Evolutionary conservation across 176 grass and related monocot genomes (phyloP).

Genomic region (Lolium perenne): DNA sequence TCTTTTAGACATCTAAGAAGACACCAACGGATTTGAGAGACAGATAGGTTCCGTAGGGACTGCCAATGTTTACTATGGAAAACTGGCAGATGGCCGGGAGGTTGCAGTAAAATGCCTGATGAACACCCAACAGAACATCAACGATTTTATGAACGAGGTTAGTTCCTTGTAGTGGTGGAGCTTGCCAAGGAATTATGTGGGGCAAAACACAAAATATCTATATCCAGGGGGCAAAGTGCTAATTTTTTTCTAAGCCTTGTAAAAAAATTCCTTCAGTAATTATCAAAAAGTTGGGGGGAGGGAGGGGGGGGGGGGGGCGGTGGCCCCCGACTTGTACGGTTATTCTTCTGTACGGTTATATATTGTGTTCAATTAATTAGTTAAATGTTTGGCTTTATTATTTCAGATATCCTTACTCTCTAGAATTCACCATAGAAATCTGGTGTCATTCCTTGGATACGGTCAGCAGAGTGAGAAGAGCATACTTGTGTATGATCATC

Average conservation of each 20-base stretch:
- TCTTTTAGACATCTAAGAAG: not conserved
- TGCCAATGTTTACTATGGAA: too few relatives aligned
- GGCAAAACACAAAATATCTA: too few relatives aligned
- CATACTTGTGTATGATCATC: conserved; percentile 81
- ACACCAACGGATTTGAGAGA: not conserved
- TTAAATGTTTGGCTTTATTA: conserved; percentile 2
- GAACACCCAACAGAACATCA: not conserved
- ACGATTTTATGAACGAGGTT: not conserved
- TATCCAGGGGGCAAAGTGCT: too few relatives aligned
- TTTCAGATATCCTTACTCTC: conserved; percentile 86
- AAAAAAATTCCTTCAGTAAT: too few relatives aligned
- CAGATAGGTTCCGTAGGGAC: not conserved
- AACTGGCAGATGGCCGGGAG: too few relatives aligned
- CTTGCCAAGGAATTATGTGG: too few relatives aligned
- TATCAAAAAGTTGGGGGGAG: too few relatives aligned
- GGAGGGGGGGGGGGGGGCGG: too few relatives aligned
- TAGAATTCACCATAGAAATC: conserved; percentile 85
- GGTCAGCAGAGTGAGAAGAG: conserved; percentile 82
- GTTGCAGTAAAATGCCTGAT: too few relatives aligned
- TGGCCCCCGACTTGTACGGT: too few relatives aligned
- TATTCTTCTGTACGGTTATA: not conserved
- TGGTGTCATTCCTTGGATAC: conserved; percentile 88
- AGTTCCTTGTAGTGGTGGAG: not conserved
- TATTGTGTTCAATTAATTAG: not conserved
- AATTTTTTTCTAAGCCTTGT: too few relatives aligned